Percentiles rank a stretch among this genome's conserved stretches.
These are phyloP conservation scores for Gossypium davidsonii DNA, from an alignment of 441 rosid genomes.

Conservation along the genomic window DNA sequence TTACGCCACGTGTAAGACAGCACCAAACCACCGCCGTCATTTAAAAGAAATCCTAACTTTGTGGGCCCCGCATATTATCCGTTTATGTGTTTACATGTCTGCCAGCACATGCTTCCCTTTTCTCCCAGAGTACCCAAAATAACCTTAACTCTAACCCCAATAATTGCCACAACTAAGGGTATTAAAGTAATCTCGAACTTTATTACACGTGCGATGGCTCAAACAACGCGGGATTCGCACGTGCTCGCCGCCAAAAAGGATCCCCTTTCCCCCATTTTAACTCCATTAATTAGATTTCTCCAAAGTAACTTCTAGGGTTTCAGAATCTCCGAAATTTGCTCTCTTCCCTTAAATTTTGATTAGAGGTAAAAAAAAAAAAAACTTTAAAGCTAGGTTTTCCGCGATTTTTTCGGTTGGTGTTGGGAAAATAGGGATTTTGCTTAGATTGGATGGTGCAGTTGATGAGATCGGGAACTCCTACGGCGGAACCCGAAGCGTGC, in stretches of 20 bases:
- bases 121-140: not conserved
- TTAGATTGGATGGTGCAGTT: conserved; percentile 51
- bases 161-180: not conserved
- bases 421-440: not conserved
- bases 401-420: not conserved
- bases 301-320: conserved; percentile 24
- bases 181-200: conserved; percentile 6
- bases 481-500: conserved; percentile 39
- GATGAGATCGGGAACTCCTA: conserved; percentile 52
- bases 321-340: conserved; percentile 18
- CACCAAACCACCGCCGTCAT: conserved; percentile 28
- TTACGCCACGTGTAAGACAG: conserved; percentile 20
- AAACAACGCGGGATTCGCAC: conserved; percentile 8
- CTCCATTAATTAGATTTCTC: not conserved
- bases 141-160: not conserved
- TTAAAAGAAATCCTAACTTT: conserved; percentile 1
- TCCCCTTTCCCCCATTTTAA: not conserved
- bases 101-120: conserved; percentile 14
- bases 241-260: conserved; percentile 19
- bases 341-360: not conserved
- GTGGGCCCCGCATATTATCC: conserved; percentile 33
- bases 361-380: not conserved
- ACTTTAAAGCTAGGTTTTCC: not conserved
- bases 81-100: conserved; percentile 18
- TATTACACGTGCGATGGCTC: conserved; percentile 9